Evolutionary conservation across 2,329 filamentous ascomycete genomes (phyloP), one percentile per base, ranked within the genome.

Genomic region (Dryadomyces quercus-mongolicae): DNA sequence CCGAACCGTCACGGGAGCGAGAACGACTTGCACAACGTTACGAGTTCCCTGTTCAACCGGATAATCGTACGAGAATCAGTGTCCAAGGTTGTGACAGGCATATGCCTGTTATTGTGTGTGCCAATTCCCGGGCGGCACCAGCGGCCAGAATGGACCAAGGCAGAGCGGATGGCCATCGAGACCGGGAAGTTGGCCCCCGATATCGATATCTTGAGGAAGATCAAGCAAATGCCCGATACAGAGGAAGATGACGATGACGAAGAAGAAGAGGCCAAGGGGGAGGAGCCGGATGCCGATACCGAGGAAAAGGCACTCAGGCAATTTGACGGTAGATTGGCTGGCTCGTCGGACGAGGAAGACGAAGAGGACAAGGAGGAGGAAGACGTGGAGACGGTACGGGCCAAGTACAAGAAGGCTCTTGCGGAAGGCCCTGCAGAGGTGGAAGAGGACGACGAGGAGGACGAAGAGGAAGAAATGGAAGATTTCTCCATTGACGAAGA

Each of bases 1-100:
- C 67, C 76, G 58, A 74, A 75, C 2, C 68, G 75, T 1, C 63
- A 81, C 3, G 52, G 51, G 38, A 40, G 34, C 22, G 70, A 74
- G 1, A 74, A 76, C 46, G 77, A 80, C 52, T 75, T 81, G 25
- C 78, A 82, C 61, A 81, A 81, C 62, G 78, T 82, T 52, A 81
- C 79, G 25, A 82, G 78, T 56, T 72, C 71, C 8, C 66, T 82
- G 2, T 81, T 74, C 62, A 80, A 77, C 56, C 68, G 72, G 52
- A 70, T 71, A 6, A 69, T 73, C 34, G 77, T 81, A 53, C 74
- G 72, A 58, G 69, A 74, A 51, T 70, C 71, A 2, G 65, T 78
- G 10, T 71, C 74, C 25, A 70, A 72, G 60, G 77, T 76, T 1
- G 59, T 80, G 15, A 66, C 68, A 54, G 71, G 67, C 31, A 71